Evolutionary conservation across 495 filamentous ascomycete species (phyloP), one percentile per base, ranked within the genome.

Genomic region (Penicillium coprophilum): DNA sequence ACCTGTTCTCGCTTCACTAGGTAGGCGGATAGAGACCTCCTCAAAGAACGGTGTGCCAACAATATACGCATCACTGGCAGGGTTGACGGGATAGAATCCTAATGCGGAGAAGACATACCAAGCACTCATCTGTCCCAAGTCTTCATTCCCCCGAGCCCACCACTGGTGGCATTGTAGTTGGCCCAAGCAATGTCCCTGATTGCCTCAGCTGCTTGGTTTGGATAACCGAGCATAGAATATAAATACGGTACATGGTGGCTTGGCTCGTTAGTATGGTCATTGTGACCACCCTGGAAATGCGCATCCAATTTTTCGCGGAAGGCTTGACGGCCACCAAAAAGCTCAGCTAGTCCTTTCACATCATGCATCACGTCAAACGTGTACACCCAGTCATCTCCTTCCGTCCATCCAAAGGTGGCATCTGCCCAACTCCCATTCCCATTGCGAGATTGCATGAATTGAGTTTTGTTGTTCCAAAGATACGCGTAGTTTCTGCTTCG

Each of bases 341-440:
- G 56, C 1, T 23, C 12, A 23, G 63, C 53, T 12, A 69, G 32
- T 0, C 63, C 63, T 24, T 61, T 43, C 12, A 66, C 53, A 45
- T 69, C 63, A 28, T 69, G 66, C 60, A 69, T 58, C 10, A 69
- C 66, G 17, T 69, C 66, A 21, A 69, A 69, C 1, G 66, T 69
- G 39, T 69, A 69, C 8, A 69, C 63, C 66, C 66, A 69, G 20
- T 61, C 58, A 46, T 69, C 63, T 2, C 66, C 66, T 40, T 69
- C 66, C 0, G 66, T 69, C 66, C 66, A 69, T 6, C 66, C 66
- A 47, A 58, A 69, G 11, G 60, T 57, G 19, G 39, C 57, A 23
- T 62, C 56, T 6, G 63, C 66, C 66, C 66, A 69, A 6, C 46
- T 64, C 6, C 63, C 66, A 24, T 69, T 69, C 4, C 21, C 58